Conservation (phyloP, 768 basidiomycete genomes). For the Leucosporidium creatinivorum region DNA sequence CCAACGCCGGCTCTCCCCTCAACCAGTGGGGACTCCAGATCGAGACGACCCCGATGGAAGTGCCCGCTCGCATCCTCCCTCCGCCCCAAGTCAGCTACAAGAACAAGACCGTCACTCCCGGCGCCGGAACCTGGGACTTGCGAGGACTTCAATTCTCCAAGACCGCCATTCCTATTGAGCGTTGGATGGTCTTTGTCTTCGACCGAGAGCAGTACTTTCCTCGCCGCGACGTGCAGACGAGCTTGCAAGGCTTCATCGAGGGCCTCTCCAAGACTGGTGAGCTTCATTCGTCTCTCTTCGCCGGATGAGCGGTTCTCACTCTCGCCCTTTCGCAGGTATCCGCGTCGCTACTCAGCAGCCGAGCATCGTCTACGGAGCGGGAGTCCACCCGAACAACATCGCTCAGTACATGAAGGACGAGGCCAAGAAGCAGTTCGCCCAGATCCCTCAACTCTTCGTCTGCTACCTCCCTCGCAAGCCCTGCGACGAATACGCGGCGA, state of each 20-base stretch:
- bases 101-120: background rate
- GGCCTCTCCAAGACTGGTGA: too few species aligned
- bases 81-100: conserved; percentile 1
- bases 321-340: background rate
- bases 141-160: background rate
- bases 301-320: too few species aligned
- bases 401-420: background rate
- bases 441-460: conserved; percentile 9
- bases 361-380: background rate
- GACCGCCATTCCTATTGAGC: background rate
- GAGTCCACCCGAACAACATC: background rate
- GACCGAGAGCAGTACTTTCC: background rate
- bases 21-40: conserved; percentile 3
- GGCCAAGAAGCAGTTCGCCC: background rate
- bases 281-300: too few species aligned
- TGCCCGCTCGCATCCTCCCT: conserved; percentile 1
- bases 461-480: conserved; percentile 13
- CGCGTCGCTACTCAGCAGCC: background rate
- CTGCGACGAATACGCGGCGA: conserved; percentile 3
- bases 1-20: background rate
- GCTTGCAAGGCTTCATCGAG: background rate
- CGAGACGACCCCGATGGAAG: background rate
- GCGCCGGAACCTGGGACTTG: conserved; percentile 3
- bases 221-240: background rate
- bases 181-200: conserved; percentile 19